These are phyloP conservation scores for Cystofilobasidium macerans DNA, from an alignment of 768 basidiomycete genomes.

Conservation along the genomic window DNA sequence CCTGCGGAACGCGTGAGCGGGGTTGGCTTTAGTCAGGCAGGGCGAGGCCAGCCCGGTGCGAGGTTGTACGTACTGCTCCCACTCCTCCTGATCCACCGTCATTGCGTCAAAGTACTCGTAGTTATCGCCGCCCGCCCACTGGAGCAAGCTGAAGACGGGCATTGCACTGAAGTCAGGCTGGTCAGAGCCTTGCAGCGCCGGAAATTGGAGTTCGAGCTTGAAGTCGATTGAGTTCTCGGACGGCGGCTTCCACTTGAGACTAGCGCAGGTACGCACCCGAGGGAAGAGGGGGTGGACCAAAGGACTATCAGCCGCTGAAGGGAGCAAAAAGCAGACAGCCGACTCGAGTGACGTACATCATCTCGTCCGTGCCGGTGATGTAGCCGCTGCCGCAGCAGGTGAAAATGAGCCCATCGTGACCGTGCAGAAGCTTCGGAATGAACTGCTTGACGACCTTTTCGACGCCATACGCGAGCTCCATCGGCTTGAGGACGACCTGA, in stretches of 20 bases:
- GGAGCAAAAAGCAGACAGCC: background rate
- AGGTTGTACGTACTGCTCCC: constrained; percentile 64
- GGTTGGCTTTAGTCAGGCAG: constrained; percentile 7
- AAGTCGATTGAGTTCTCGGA: constrained; percentile 97
- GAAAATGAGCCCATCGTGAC: constrained; percentile 91
- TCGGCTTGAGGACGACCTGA: constrained; percentile 78
- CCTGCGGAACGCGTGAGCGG: constrained; percentile 41
- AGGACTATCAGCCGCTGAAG: background rate
- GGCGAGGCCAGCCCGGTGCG: background rate
- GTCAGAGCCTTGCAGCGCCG: constrained; percentile 47
- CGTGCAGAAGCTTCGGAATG: constrained; percentile 76
- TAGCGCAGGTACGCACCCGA: constrained; percentile 34
- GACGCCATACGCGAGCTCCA: constrained; percentile 74
- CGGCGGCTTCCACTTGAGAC: constrained; percentile 97
- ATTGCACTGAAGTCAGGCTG: constrained; percentile 63
- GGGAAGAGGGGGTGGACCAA: background rate
- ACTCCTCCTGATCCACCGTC: constrained; percentile 76
- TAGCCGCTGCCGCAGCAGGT: constrained; percentile 81
- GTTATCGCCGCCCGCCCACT: constrained; percentile 61
- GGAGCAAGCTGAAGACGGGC: constrained; percentile 71
- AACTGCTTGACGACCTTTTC: constrained; percentile 74
- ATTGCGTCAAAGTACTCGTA: constrained; percentile 81
- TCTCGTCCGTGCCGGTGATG: constrained; percentile 65
- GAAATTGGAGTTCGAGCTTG: constrained; percentile 88
- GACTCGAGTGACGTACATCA: constrained; percentile 65